Percentiles rank a stretch among this genome's conserved stretches.
Conservation (phyloP, 1,284 basidiomycete genomes). For the Flammula alnicola region DNA sequence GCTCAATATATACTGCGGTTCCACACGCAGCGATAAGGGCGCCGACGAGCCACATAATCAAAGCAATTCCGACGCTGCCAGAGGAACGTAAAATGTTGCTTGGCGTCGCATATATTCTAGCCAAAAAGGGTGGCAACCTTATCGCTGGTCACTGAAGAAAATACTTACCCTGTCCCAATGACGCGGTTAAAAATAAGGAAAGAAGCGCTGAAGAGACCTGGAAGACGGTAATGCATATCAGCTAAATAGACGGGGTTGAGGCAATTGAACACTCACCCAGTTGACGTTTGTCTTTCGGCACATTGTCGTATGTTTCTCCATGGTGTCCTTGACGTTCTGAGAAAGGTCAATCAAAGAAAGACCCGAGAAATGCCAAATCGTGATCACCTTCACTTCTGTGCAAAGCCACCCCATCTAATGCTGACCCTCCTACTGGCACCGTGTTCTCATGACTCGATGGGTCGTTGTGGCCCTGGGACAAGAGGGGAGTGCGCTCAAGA, state of each 20-base stretch:
- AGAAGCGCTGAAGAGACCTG: conserved; percentile 61
- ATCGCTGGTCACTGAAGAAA: conserved; percentile 4
- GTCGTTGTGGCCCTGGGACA: background rate
- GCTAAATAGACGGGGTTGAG: background rate
- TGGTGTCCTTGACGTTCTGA: no score
- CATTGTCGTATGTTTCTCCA: conserved; percentile 46
- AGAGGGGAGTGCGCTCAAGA: background rate
- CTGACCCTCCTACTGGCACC: conserved; percentile 3
- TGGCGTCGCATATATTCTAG: conserved; percentile 76
- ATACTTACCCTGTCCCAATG: conserved; percentile 71
- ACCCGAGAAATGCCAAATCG: background rate
- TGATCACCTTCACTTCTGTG: conserved; percentile 14
- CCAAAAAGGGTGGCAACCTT: background rate
- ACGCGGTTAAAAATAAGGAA: conserved; percentile 79
- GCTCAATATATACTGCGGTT: conserved; percentile 74
- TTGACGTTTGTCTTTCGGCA: conserved; percentile 46
- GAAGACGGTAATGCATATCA: background rate
- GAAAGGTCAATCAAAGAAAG: no score
- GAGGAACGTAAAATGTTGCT: conserved; percentile 68
- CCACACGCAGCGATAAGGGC: conserved; percentile 65
- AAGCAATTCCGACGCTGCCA: conserved; percentile 65
- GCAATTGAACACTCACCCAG: conserved; percentile 40
- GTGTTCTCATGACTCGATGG: background rate
- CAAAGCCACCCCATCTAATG: conserved; percentile 21
- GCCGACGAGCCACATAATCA: conserved; percentile 75